phyloP scores from a whole-genome alignment of 2,329 filamentous ascomycete genomes.

The Cadophora sp. region DNA sequence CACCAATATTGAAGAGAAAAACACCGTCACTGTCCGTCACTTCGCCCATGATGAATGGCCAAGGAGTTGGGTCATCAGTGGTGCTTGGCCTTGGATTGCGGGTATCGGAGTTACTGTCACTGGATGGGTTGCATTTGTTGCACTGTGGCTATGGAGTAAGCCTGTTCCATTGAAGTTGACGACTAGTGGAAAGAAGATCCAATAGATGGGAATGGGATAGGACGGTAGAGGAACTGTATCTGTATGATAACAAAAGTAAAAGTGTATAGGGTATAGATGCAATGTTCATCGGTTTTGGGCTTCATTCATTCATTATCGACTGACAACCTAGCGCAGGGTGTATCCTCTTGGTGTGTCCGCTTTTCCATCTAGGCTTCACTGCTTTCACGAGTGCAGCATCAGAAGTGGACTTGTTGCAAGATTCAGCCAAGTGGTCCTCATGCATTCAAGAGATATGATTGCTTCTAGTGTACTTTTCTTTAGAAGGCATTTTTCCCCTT shows the following conservation, averaged over 20 bases:
- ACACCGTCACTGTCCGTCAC: constrained; percentile 91
- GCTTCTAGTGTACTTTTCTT: no score
- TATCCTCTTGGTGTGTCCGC: no score
- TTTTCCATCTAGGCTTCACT: no score
- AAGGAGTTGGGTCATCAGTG: constrained; percentile 86
- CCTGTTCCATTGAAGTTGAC: constrained; percentile 51
- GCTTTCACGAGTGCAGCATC: no score
- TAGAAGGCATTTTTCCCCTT: no score
- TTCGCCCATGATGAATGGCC: constrained; percentile 98
- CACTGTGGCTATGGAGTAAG: constrained; percentile 84
- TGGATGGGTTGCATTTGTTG: constrained; percentile 86
- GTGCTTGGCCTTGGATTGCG: constrained; percentile 92
- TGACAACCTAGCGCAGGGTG: no score
- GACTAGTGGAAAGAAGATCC: constrained; percentile 49
- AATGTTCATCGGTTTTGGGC: constrained; percentile 14
- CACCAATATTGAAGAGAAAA: constrained; percentile 90
- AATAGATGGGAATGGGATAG: constrained; percentile 40
- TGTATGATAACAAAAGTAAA: constrained; percentile 42
- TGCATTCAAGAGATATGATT: no score
- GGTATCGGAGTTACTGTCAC: constrained; percentile 84
- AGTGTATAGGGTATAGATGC: constrained; percentile 31
- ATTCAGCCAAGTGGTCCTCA: no score
- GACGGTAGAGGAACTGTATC: constrained; percentile 17
- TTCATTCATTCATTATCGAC: background rate
- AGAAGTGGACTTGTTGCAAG: no score